phyloP scores from a whole-genome alignment of 2,329 filamentous ascomycete species.

The Ophiocordyceps sinensis region DNA sequence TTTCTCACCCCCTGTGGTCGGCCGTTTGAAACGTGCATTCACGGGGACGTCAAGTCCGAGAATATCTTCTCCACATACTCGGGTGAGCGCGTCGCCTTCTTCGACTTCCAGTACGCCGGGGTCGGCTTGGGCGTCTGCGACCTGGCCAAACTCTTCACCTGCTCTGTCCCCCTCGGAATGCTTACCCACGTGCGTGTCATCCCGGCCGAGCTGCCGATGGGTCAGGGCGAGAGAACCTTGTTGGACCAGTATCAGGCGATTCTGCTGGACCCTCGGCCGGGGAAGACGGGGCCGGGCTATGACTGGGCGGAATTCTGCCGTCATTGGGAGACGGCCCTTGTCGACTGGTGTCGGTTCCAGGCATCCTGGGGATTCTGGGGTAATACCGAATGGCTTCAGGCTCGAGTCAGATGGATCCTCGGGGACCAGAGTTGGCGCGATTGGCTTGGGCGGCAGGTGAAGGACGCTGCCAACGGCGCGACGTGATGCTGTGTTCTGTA shows the following conservation, averaged over 20 bases:
- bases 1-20: constrained; percentile 32
- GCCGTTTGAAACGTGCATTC: constrained; percentile 41
- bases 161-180: constrained; percentile 43
- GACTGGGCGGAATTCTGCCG: constrained; percentile 36
- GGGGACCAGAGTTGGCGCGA: constrained; percentile 26
- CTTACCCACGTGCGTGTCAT: constrained; percentile 21
- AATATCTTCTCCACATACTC: constrained; percentile 44
- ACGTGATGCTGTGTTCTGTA: background rate
- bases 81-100: constrained; percentile 43
- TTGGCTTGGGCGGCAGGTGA: constrained; percentile 23
- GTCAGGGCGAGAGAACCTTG: constrained; percentile 32
- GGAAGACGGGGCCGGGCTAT: constrained; percentile 20
- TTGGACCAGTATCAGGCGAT: constrained; percentile 31
- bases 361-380: constrained; percentile 49
- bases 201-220: constrained; percentile 29
- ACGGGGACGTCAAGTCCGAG: constrained; percentile 57
- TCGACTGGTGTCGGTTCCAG: constrained; percentile 52
- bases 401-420: constrained; percentile 34
- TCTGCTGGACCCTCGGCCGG: constrained; percentile 12
- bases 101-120: constrained; percentile 56
- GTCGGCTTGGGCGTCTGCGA: constrained; percentile 51
- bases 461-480: background rate
- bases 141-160: constrained; percentile 52
- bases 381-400: constrained; percentile 42
- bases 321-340: constrained; percentile 53